Conservation (phyloP, 1,139 yeast genomes). For the Kodamaea ohmeri region DNA sequence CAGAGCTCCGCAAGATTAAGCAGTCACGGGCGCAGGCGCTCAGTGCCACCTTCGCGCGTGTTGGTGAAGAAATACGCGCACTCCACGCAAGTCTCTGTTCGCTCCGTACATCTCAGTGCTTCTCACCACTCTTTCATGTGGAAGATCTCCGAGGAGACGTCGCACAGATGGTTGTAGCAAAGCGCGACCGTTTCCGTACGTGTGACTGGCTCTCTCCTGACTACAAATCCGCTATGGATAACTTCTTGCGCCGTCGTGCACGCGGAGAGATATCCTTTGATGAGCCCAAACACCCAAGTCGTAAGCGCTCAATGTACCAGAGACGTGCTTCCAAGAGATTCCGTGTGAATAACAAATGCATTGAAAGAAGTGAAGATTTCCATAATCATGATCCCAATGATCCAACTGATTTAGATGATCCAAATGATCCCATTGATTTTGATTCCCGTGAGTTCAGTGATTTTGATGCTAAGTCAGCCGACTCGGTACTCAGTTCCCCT, state of each 20-base stretch:
- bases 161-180: conserved; percentile 4
- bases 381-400: too few species aligned
- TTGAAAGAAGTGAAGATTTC: too few species aligned
- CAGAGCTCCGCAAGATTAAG: conserved; percentile 7
- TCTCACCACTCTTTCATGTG: conserved; percentile 10
- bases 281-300: background rate
- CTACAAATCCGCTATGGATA: conserved; percentile 22
- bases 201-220: conserved; percentile 15
- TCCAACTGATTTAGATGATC: too few species aligned
- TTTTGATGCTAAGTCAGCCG: conserved; percentile 20
- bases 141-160: conserved; percentile 7
- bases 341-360: too few species aligned
- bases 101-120: conserved; percentile 3
- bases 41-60: conserved; percentile 3
- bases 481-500: conserved; percentile 22
- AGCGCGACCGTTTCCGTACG: conserved; percentile 7
- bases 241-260: conserved; percentile 19
- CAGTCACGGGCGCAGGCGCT: conserved; percentile 3
- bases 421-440: too few species aligned
- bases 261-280: conserved; percentile 14
- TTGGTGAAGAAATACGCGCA: conserved; percentile 6
- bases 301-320: too few species aligned
- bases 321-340: too few species aligned
- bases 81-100: conserved; percentile 2
- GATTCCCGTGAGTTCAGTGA: too few species aligned